Evolutionary conservation across 208 protist species (phyloP).

Genomic region (Leishmania guyanensis): DNA sequence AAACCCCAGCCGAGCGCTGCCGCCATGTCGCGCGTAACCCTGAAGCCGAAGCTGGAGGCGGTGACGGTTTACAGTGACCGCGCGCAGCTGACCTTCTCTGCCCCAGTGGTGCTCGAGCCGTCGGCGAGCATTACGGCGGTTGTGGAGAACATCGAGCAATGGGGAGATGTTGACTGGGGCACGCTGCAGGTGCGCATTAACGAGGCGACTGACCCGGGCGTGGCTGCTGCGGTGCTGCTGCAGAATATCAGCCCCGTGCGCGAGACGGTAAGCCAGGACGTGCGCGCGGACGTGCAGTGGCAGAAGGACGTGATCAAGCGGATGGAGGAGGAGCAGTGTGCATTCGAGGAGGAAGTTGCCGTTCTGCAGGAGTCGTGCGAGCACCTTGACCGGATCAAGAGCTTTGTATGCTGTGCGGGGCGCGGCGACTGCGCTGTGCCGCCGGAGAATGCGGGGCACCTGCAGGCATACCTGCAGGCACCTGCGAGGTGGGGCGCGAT

Average conservation of each 20-base stretch:
- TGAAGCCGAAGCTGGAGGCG: conserved; percentile 29
- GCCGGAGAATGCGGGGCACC: conserved; percentile 1
- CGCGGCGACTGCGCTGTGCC: conserved; percentile 3
- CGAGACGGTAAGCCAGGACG: conserved; percentile 27
- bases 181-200: conserved; percentile 46
- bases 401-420: conserved; percentile 11
- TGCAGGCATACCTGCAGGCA: conserved; percentile 27
- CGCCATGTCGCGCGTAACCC: conserved; percentile 24
- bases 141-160: conserved; percentile 33
- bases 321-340: conserved; percentile 18
- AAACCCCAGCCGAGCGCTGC: background rate
- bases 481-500: conserved; percentile 22
- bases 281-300: conserved; percentile 29
- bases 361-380: conserved; percentile 15
- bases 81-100: conserved; percentile 34
- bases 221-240: conserved; percentile 25
- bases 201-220: conserved; percentile 14
- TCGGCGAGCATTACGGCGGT: conserved; percentile 10
- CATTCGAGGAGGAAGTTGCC: conserved; percentile 17
- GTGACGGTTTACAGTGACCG: conserved; percentile 36
- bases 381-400: conserved; percentile 19
- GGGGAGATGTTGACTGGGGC: conserved; percentile 28
- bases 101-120: conserved; percentile 18
- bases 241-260: conserved; percentile 33
- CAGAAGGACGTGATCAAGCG: conserved; percentile 23